A percentile compares a stretch with the other conserved stretches of the same genome.
Conservation (phyloP, 2,329 filamentous ascomycete genomes). For the Ophioceras dolichostomum region DNA sequence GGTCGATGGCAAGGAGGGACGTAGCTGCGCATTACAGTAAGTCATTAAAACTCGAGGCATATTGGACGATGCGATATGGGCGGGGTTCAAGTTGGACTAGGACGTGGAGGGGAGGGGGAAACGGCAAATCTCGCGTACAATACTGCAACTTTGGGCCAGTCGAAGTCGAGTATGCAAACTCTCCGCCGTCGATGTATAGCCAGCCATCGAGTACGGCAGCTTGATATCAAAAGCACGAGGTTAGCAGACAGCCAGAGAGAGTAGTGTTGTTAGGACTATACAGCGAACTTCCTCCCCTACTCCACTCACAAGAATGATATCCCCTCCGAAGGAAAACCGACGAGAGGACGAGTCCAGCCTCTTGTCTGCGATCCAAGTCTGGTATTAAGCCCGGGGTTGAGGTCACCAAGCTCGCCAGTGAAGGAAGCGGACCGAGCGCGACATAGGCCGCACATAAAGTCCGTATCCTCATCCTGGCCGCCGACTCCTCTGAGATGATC, state of each 20-base stretch:
- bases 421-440: no score
- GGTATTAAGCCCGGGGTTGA: no score
- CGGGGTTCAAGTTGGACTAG: conserved; percentile 3
- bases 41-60: no score
- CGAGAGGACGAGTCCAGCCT: conserved; percentile 4
- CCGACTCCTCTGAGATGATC: no score
- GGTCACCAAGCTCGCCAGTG: no score
- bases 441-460: not conserved
- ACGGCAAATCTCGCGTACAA: no score
- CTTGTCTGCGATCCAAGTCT: conserved; percentile 5
- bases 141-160: conserved; percentile 8
- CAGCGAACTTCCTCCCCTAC: no score
- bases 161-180: conserved; percentile 10
- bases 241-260: not conserved
- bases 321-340: conserved; percentile 10
- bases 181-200: conserved; percentile 12
- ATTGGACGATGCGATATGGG: no score
- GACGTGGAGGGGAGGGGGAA: no score
- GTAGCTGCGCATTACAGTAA: conserved; percentile 9
- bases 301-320: conserved; percentile 11
- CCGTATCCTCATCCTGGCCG: not conserved
- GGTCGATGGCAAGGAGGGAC: conserved; percentile 8
- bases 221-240: not conserved
- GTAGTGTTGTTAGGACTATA: no score
- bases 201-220: conserved; percentile 10